Evolutionary conservation across 129 eudicot species (phyloP).

Genomic region (Helianthus tuberosus): DNA sequence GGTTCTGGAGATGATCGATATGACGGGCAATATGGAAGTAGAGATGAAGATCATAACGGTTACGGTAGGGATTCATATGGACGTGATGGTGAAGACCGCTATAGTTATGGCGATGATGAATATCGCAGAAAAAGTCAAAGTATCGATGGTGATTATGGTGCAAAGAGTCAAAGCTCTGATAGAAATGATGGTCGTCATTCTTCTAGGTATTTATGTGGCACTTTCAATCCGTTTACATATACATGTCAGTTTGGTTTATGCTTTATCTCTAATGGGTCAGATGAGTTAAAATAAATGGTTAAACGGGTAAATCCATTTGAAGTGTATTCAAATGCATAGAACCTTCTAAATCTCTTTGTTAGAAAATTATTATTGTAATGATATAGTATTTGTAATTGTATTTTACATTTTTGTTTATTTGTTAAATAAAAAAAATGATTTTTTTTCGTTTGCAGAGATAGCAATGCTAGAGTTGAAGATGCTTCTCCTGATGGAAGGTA

Average conservation of each 20-base stretch:
- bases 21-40: slow-evolving; percentile 43
- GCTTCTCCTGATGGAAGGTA: slow-evolving; percentile 50
- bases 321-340: not conserved
- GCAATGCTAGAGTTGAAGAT: no score
- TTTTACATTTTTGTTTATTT: no score
- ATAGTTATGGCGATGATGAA: slow-evolving; percentile 70
- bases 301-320: not conserved
- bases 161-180: slow-evolving; percentile 79
- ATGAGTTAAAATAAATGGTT: no score
- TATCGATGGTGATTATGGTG: slow-evolving; percentile 54
- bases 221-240: not conserved
- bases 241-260: no score
- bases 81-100: slow-evolving; percentile 51
- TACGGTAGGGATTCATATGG: slow-evolving; percentile 60
- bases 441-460: no score
- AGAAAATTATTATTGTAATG: not conserved
- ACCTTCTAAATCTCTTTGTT: not conserved
- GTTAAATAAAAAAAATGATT: no score
- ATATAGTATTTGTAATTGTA: not conserved
- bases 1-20: slow-evolving; percentile 55
- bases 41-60: slow-evolving; percentile 71
- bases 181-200: slow-evolving; percentile 79
- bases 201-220: slow-evolving; percentile 55
- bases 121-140: slow-evolving; percentile 68
- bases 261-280: no score